Evolutionary conservation across 2,329 filamentous ascomycete species (phyloP).

Genomic region (Tolypocladium capitatum): DNA sequence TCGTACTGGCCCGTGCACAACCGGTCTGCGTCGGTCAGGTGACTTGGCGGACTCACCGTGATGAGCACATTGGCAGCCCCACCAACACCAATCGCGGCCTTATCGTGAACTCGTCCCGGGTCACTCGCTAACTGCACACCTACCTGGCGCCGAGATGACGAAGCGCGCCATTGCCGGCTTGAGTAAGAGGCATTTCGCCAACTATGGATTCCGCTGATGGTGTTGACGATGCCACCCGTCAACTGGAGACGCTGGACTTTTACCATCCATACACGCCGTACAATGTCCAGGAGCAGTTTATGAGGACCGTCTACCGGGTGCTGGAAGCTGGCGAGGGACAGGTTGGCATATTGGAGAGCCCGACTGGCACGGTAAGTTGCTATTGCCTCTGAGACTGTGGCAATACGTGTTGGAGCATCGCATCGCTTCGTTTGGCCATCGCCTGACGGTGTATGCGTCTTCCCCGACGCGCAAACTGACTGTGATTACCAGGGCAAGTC

Average conservation of each 20-base stretch:
- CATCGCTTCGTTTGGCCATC: neutral
- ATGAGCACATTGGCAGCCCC: conserved; percentile 9
- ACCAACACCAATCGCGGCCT: conserved; percentile 4
- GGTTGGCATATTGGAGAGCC: conserved; percentile 81
- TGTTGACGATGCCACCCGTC: conserved; percentile 7
- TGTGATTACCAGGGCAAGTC: conserved; percentile 59
- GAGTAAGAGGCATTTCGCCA: neutral
- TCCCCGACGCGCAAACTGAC: neutral
- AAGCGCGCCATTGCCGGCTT: neutral
- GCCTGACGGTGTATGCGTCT: neutral
- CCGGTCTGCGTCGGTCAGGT: conserved; percentile 12
- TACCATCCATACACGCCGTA: conserved; percentile 84
- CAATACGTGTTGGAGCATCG: too few relatives aligned
- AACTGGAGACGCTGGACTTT: conserved; percentile 42
- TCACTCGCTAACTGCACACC: neutral
- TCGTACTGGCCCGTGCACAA: conserved; percentile 1
- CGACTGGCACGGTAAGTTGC: conserved; percentile 57
- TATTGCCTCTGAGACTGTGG: neutral
- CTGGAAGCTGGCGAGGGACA: conserved; percentile 59
- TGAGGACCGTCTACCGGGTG: conserved; percentile 69
- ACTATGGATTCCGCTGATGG: conserved; percentile 1
- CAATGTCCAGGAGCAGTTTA: conserved; percentile 76
- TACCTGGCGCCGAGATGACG: neutral
- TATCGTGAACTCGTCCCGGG: neutral
- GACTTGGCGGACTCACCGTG: conserved; percentile 12